phyloP scores from a whole-genome alignment of 768 basidiomycete species.

The Tylopilus rubrobrunneus region DNA sequence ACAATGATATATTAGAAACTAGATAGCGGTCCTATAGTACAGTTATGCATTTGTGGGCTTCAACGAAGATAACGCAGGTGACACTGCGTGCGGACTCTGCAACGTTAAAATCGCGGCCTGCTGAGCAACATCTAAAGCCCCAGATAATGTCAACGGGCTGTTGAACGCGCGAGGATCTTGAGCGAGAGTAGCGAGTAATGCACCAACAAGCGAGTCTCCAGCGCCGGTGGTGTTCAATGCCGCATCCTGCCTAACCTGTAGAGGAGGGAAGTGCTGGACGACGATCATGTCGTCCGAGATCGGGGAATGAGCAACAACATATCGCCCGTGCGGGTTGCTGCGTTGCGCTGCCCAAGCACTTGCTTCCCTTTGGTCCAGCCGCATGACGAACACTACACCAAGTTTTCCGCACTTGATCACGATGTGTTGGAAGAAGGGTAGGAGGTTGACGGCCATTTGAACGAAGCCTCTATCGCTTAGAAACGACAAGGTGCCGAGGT shows the following conservation, averaged over 20 bases:
- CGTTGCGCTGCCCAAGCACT: constrained; percentile 47
- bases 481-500: constrained; percentile 52
- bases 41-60: neutral
- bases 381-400: constrained; percentile 65
- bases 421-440: constrained; percentile 82
- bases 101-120: constrained; percentile 60
- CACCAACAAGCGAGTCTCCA: constrained; percentile 87
- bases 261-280: constrained; percentile 70
- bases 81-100: constrained; percentile 57
- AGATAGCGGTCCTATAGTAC: neutral
- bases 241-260: constrained; percentile 33
- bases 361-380: constrained; percentile 40
- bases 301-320: constrained; percentile 49
- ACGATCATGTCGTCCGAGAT: constrained; percentile 48
- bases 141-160: constrained; percentile 41
- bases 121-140: constrained; percentile 55
- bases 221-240: constrained; percentile 83
- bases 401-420: constrained; percentile 80
- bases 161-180: constrained; percentile 42
- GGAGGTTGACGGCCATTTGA: constrained; percentile 76
- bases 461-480: constrained; percentile 66
- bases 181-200: constrained; percentile 66
- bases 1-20: constrained; percentile 8
- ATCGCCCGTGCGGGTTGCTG: constrained; percentile 45
- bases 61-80: constrained; percentile 50